Percentiles rank a stretch among this genome's conserved stretches.
These are phyloP conservation scores for Cnidoscolus chayamansa DNA, from an alignment of 441 rosid genomes.

Conservation along the genomic window DNA sequence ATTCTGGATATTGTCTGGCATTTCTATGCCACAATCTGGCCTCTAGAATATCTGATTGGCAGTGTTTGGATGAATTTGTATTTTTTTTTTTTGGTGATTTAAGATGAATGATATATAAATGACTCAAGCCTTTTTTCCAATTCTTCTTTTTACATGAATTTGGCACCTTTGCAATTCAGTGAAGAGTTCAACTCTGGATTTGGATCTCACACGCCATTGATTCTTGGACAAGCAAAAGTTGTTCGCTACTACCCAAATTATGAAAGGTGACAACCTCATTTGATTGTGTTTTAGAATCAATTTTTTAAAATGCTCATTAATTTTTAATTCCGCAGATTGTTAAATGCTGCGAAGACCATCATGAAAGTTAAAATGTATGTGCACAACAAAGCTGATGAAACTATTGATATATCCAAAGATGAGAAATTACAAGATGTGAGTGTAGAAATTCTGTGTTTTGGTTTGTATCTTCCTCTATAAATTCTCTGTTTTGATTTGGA, in stretches of 20 bases:
- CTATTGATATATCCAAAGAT: conserved; percentile 63
- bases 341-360: conserved; percentile 63
- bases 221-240: conserved; percentile 93
- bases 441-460: conserved; percentile 17
- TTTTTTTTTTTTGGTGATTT: background rate
- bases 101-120: conserved; percentile 2
- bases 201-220: conserved; percentile 94
- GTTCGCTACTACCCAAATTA: conserved; percentile 76
- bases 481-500: conserved; percentile 11
- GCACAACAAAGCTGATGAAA: conserved; percentile 59
- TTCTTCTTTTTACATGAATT: conserved; percentile 8
- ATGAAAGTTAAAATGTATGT: conserved; percentile 72
- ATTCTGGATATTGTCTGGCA: background rate
- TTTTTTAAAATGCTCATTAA: conserved; percentile 24
- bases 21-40: background rate
- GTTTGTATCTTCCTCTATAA: conserved; percentile 1
- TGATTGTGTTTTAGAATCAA: conserved; percentile 13
- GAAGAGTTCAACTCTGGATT: conserved; percentile 96
- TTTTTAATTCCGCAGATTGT: conserved; percentile 54
- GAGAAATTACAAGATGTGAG: conserved; percentile 74
- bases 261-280: conserved; percentile 57
- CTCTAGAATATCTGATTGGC: conserved; percentile 2
- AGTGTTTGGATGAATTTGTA: background rate
- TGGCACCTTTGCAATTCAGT: conserved; percentile 41
- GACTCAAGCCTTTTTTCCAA: conserved; percentile 5